Evolutionary conservation across 2,329 filamentous ascomycete species (phyloP).

Genomic region (Ceratocystis diversiconidia): DNA sequence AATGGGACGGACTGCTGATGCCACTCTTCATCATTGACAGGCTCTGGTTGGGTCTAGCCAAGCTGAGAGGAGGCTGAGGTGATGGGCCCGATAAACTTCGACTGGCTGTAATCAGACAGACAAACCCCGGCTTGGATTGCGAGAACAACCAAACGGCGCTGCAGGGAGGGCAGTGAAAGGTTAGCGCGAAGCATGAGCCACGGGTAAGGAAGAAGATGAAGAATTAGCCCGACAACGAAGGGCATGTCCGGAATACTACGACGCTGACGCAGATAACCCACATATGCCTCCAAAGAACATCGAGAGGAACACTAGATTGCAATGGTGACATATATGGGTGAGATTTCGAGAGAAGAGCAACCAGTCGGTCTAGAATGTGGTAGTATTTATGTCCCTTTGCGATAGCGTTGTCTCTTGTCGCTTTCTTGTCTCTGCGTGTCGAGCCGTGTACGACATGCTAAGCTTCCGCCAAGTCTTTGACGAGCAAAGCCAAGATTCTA

Average conservation of each 20-base stretch:
- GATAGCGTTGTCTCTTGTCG: too few species aligned
- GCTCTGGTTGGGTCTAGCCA: not conserved
- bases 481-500: constrained; percentile 1
- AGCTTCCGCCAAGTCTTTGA: constrained; percentile 5
- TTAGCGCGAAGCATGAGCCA: too few species aligned
- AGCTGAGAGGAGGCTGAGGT: not conserved
- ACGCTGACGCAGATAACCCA: not conserved
- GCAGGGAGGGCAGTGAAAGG: too few species aligned
- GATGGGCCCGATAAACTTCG: not conserved
- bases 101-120: too few species aligned
- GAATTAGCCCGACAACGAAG: too few species aligned
- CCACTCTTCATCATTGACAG: not conserved
- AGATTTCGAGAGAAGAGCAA: not conserved
- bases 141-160: too few species aligned
- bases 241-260: not conserved
- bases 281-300: not conserved
- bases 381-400: not conserved
- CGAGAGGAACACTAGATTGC: not conserved
- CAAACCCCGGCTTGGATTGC: too few species aligned
- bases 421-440: not conserved
- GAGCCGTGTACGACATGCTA: not conserved
- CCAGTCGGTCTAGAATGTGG: not conserved
- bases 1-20: constrained; percentile 11
- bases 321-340: not conserved
- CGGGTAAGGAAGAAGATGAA: too few species aligned